phyloP scores from a whole-genome alignment of 2,329 filamentous ascomycete genomes.

The Fonsecaea monophora region DNA sequence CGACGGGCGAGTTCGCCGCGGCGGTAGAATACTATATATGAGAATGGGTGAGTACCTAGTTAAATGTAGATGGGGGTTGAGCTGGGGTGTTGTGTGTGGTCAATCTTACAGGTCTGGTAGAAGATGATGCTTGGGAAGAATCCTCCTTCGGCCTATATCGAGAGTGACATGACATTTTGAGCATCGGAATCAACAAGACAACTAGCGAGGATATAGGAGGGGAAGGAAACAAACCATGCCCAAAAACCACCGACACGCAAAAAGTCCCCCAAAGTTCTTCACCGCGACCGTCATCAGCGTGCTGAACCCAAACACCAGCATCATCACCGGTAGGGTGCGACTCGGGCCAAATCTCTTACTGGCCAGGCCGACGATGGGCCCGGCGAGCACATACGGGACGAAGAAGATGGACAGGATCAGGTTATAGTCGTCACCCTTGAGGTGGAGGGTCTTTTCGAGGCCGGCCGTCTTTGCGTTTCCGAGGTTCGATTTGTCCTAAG shows the following conservation, averaged over 20 bases:
- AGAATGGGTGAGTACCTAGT: not conserved
- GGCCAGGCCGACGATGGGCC: constrained; percentile 69
- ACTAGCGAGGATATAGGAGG: constrained; percentile 70
- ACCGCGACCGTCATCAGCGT: constrained; percentile 61
- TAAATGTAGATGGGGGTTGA: too few species aligned
- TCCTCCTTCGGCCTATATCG: constrained; percentile 20
- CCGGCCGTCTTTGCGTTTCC: constrained; percentile 66
- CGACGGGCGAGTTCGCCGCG: constrained; percentile 73
- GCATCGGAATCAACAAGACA: not conserved
- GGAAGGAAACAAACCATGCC: constrained; percentile 66
- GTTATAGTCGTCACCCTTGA: constrained; percentile 71
- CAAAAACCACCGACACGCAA: constrained; percentile 72
- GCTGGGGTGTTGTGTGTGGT: too few species aligned
- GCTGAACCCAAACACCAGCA: constrained; percentile 71
- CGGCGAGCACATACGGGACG: constrained; percentile 74
- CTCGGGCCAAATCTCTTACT: constrained; percentile 72
- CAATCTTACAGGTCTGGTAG: constrained; percentile 48
- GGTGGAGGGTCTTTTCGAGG: constrained; percentile 59
- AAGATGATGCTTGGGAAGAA: constrained; percentile 31
- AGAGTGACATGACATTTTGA: not conserved
- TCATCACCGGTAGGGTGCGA: constrained; percentile 69
- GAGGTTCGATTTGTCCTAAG: constrained; percentile 57
- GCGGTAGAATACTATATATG: constrained; percentile 65
- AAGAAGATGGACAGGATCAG: constrained; percentile 75
- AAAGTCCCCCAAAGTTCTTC: constrained; percentile 64